Conservation (phyloP, 1,139 yeast species). For the Schwanniomyces etchellsii region DNA sequence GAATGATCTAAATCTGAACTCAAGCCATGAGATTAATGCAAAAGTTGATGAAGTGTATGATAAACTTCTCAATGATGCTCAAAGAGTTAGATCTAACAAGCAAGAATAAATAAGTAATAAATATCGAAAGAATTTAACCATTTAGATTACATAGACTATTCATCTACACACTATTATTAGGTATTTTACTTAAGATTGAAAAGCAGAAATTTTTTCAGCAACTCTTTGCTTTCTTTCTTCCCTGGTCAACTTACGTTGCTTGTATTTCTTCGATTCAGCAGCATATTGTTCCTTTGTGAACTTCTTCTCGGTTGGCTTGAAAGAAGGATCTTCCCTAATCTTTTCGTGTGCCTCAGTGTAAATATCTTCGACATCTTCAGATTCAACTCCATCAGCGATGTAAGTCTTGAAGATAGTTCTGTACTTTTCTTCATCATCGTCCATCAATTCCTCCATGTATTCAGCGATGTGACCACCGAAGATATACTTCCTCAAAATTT, state of each 20-base stretch:
- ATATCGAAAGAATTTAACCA: background rate
- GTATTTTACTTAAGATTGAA: slow-evolving; percentile 41
- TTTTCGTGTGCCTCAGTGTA: slow-evolving; percentile 92
- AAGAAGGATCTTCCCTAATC: slow-evolving; percentile 93
- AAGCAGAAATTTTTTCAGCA: slow-evolving; percentile 88
- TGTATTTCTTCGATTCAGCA: slow-evolving; percentile 93
- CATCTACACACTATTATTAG: slow-evolving; percentile 1
- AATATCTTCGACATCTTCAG: slow-evolving; percentile 94
- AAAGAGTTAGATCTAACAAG: slow-evolving; percentile 53
- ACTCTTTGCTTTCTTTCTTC: slow-evolving; percentile 89
- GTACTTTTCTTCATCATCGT: slow-evolving; percentile 99
- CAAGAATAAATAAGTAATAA: slow-evolving; percentile 8
- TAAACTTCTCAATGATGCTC: slow-evolving; percentile 60
- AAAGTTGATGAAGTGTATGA: slow-evolving; percentile 67
- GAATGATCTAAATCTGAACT: slow-evolving; percentile 3
- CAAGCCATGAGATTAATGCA: slow-evolving; percentile 21
- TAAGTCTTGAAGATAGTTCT: slow-evolving; percentile 92
- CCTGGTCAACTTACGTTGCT: slow-evolving; percentile 79
- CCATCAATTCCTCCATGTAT: slow-evolving; percentile 99
- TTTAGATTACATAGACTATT: background rate
- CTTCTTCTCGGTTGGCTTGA: slow-evolving; percentile 90
- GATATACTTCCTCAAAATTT: slow-evolving; percentile 97
- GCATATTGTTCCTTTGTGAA: slow-evolving; percentile 97
- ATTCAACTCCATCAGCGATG: slow-evolving; percentile 95
- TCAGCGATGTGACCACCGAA: slow-evolving; percentile 99